These are phyloP conservation scores for Fomitopsis palustris DNA, from an alignment of 1,284 basidiomycete species.

Conservation along the genomic window DNA sequence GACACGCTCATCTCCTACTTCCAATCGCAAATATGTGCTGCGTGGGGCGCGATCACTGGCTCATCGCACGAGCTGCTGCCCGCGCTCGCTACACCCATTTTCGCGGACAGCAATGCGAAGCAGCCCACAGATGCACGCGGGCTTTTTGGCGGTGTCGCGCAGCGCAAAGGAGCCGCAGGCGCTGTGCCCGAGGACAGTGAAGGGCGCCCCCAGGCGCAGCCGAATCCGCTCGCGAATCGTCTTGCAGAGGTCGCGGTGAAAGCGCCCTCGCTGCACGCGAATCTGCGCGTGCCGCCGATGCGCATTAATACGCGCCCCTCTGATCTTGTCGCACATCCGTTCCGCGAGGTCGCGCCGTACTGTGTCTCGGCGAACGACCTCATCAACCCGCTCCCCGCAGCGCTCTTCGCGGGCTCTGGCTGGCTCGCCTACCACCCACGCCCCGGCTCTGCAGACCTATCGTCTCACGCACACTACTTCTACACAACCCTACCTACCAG, in stretches of 20 bases:
- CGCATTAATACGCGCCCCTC: conserved; percentile 73
- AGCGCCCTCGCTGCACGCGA: conserved; percentile 28
- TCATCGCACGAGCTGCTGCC: conserved; percentile 59
- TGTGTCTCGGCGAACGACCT: conserved; percentile 93
- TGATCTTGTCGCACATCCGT: conserved; percentile 45
- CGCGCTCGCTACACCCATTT: conserved; percentile 33
- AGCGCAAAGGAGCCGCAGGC: conserved; percentile 51
- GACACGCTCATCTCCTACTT: conserved; percentile 88
- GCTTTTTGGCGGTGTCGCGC: conserved; percentile 72
- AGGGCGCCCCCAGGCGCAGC: conserved; percentile 11
- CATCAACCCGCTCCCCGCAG: conserved; percentile 88
- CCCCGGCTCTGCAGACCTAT: conserved; percentile 38
- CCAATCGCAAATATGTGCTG: conserved; percentile 80
- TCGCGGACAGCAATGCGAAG: conserved; percentile 25
- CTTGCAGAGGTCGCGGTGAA: conserved; percentile 17
- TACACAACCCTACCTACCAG: conserved; percentile 77
- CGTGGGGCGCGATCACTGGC: conserved; percentile 77
- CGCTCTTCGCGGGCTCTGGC: conserved; percentile 86
- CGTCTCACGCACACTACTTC: conserved; percentile 81
- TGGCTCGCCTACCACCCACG: conserved; percentile 79
- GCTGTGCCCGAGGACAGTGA: conserved; percentile 19
- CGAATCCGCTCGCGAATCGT: conserved; percentile 15
- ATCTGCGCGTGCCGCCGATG: conserved; percentile 61
- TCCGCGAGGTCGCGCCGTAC: conserved; percentile 83
- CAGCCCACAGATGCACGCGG: conserved; percentile 46